Conservation (phyloP, 768 basidiomycete genomes). For the Lactifluus piperatus region DNA sequence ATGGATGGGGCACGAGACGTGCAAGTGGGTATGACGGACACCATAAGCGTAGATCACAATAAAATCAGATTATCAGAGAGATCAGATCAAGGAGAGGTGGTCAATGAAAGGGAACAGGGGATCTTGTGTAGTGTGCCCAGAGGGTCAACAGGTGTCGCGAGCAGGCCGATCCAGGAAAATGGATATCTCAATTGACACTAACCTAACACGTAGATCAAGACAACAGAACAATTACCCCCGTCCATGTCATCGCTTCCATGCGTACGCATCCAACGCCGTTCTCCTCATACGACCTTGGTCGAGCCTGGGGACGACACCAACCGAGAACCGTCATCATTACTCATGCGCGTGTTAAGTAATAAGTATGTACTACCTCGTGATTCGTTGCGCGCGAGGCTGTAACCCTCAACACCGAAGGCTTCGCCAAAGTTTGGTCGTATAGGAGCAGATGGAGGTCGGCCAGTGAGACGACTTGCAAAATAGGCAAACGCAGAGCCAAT, state of each 20-base stretch:
- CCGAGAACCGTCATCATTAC: constrained; percentile 14
- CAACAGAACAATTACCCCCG: too few species aligned
- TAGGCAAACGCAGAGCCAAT: constrained; percentile 54
- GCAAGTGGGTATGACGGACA: too few species aligned
- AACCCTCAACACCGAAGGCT: constrained; percentile 14
- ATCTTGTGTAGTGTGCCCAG: not conserved
- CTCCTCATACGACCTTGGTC: not conserved
- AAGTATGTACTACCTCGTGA: not conserved
- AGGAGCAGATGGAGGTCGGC: constrained; percentile 20
- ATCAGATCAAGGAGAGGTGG: not conserved
- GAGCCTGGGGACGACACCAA: not conserved
- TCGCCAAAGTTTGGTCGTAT: not conserved
- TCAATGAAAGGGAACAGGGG: not conserved
- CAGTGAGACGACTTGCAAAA: constrained; percentile 39
- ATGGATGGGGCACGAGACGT: too few species aligned
- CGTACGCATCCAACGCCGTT: not conserved
- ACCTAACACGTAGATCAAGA: not conserved
- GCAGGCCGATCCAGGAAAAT: too few species aligned
- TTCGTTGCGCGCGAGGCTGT: not conserved
- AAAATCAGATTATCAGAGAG: not conserved
- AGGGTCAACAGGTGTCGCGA: not conserved
- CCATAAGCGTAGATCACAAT: not conserved
- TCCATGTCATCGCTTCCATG: not conserved
- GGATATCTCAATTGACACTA: not conserved
- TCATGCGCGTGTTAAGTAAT: not conserved